Percentiles rank a stretch among this genome's conserved stretches.
These are phyloP conservation scores for Pulveroboletus frians DNA, from an alignment of 768 basidiomycete genomes.

Conservation along the genomic window DNA sequence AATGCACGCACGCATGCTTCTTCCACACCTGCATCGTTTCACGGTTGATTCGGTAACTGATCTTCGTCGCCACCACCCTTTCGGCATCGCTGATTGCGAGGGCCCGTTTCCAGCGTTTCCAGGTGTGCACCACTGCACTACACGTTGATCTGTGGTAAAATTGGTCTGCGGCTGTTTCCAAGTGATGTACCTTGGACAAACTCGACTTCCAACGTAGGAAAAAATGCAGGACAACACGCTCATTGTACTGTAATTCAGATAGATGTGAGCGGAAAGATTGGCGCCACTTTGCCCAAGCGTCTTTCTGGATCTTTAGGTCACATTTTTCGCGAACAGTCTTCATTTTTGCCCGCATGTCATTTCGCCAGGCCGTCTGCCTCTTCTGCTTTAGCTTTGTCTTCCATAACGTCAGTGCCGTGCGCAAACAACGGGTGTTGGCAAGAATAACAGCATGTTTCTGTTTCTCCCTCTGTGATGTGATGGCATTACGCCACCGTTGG, in stretches of 20 bases:
- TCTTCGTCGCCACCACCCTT: slow-evolving; percentile 38
- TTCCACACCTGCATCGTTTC: slow-evolving; percentile 55
- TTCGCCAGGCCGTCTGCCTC: slow-evolving; percentile 55
- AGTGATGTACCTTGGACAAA: slow-evolving; percentile 36
- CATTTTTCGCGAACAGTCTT: slow-evolving; percentile 51
- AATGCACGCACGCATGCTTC: slow-evolving; percentile 43
- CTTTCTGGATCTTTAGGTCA: slow-evolving; percentile 48
- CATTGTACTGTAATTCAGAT: slow-evolving; percentile 47
- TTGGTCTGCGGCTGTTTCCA: slow-evolving; percentile 49
- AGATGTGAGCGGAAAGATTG: slow-evolving; percentile 48
- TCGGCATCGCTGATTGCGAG: slow-evolving; percentile 43
- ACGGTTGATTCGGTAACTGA: slow-evolving; percentile 45
- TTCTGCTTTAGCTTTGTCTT: slow-evolving; percentile 47
- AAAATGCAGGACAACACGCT: slow-evolving; percentile 39
- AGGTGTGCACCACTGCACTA: slow-evolving; percentile 37
- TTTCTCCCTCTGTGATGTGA: slow-evolving; percentile 34
- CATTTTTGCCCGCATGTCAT: slow-evolving; percentile 70
- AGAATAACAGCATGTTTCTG: slow-evolving; percentile 40
- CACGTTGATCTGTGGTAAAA: slow-evolving; percentile 37
- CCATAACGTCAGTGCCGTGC: slow-evolving; percentile 47
- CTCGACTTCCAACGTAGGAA: slow-evolving; percentile 51
- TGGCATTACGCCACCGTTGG: slow-evolving; percentile 54
- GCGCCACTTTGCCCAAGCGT: slow-evolving; percentile 66
- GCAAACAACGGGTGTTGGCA: slow-evolving; percentile 43
- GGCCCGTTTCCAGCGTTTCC: slow-evolving; percentile 54